Percentiles rank a stretch among this genome's conserved stretches.
phyloP scores from a whole-genome alignment of 495 filamentous ascomycete species.

The Aspergillus ostianus region DNA sequence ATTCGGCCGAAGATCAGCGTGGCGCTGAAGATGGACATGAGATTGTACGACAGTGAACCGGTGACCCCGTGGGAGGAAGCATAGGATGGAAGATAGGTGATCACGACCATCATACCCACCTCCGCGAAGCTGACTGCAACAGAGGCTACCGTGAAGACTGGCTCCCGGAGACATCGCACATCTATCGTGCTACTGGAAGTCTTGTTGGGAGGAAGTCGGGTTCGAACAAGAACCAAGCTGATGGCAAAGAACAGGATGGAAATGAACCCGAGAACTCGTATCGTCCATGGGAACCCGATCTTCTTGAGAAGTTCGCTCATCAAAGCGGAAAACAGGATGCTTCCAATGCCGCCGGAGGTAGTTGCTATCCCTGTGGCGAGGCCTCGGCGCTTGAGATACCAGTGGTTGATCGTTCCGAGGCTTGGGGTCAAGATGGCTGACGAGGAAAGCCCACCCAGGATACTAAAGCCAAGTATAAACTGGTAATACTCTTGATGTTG shows the following conservation, averaged over 20 bases:
- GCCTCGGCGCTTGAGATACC: slow-evolving; percentile 63
- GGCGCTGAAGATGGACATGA: slow-evolving; percentile 33
- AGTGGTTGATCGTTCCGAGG: slow-evolving; percentile 54
- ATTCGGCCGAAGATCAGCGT: slow-evolving; percentile 40
- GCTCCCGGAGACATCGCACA: slow-evolving; percentile 52
- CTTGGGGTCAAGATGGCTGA: slow-evolving; percentile 59
- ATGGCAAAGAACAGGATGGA: slow-evolving; percentile 45
- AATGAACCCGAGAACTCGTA: slow-evolving; percentile 31
- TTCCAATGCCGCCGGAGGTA: slow-evolving; percentile 18
- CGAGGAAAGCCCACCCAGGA: slow-evolving; percentile 24
- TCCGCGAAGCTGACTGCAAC: slow-evolving; percentile 16
- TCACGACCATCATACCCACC: slow-evolving; percentile 26
- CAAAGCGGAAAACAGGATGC: slow-evolving; percentile 52
- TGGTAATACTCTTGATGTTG: slow-evolving; percentile 26
- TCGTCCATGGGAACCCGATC: slow-evolving; percentile 36
- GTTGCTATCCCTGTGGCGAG: slow-evolving; percentile 41
- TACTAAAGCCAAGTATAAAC: slow-evolving; percentile 27
- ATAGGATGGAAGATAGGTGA: slow-evolving; percentile 12
- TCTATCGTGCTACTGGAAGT: slow-evolving; percentile 11
- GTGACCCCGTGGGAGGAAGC: slow-evolving; percentile 26
- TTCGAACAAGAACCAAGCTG: slow-evolving; percentile 58
- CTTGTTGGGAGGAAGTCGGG: slow-evolving; percentile 50
- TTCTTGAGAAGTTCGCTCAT: slow-evolving; percentile 20
- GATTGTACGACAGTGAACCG: slow-evolving; percentile 26
- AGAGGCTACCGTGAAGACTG: slow-evolving; percentile 49